Conservation (phyloP, 2,329 filamentous ascomycete genomes). For the Fusarium sp. region DNA sequence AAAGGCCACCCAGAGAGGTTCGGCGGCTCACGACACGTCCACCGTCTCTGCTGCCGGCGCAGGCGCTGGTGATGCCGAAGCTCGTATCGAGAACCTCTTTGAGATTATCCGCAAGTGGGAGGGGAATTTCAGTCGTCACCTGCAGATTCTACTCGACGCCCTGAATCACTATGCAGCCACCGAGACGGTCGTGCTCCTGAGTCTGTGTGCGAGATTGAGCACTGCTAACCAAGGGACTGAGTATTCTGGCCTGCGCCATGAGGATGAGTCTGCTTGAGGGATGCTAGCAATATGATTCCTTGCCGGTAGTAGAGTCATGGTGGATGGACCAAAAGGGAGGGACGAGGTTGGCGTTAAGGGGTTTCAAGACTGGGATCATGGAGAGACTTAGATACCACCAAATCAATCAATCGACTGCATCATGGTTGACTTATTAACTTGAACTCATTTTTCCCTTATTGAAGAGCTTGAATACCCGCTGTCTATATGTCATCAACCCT, state of each 20-base stretch:
- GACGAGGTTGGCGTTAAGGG: slow-evolving; percentile 35
- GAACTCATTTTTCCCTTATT: neutral
- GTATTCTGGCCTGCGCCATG: slow-evolving; percentile 69
- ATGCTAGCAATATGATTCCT: neutral
- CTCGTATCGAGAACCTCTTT: slow-evolving; percentile 79
- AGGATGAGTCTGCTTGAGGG: slow-evolving; percentile 60
- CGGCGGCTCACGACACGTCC: slow-evolving; percentile 49
- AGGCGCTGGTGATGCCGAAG: slow-evolving; percentile 47
- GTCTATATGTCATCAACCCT: slow-evolving; percentile 19
- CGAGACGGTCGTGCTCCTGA: slow-evolving; percentile 93
- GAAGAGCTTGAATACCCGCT: slow-evolving; percentile 6
- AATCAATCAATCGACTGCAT: slow-evolving; percentile 21
- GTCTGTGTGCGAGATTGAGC: slow-evolving; percentile 84
- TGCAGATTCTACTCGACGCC: slow-evolving; percentile 94
- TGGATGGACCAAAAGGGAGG: slow-evolving; percentile 4
- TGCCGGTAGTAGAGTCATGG: neutral
- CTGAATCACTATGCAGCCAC: slow-evolving; percentile 98
- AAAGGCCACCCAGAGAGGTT: slow-evolving; percentile 55
- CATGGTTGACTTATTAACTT: neutral
- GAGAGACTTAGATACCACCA: slow-evolving; percentile 42
- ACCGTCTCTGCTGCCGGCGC: slow-evolving; percentile 47
- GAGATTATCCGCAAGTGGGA: slow-evolving; percentile 94
- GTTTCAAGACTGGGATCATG: slow-evolving; percentile 30
- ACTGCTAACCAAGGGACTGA: slow-evolving; percentile 83
- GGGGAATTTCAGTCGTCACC: slow-evolving; percentile 88